phyloP scores from a whole-genome alignment of 2,329 filamentous ascomycete genomes.

The Pyricularia sp. region DNA sequence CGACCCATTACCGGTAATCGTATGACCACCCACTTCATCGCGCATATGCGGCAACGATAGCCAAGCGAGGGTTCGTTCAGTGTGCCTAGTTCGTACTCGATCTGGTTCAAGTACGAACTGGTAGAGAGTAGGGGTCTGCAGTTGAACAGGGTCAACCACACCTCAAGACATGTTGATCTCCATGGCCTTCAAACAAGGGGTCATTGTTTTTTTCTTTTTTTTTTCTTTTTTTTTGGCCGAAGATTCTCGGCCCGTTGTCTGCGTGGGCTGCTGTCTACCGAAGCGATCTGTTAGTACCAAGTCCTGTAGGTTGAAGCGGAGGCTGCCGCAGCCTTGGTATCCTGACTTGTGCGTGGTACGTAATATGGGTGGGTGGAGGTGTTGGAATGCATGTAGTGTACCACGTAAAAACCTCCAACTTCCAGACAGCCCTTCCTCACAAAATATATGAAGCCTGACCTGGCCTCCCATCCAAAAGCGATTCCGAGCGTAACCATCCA shows the following conservation, averaged over 20 bases:
- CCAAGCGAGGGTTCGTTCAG: background rate
- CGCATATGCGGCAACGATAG: background rate
- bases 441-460: background rate
- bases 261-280: background rate
- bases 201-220: background rate
- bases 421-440: background rate
- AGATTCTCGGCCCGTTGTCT: background rate
- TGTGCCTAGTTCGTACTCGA: background rate
- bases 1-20: background rate
- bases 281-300: background rate
- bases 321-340: background rate
- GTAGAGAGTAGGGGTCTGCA: too few species aligned
- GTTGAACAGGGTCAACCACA: too few species aligned
- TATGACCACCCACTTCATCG: background rate
- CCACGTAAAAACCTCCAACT: background rate
- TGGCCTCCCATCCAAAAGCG: background rate
- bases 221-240: background rate
- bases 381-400: background rate
- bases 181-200: background rate
- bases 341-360: background rate
- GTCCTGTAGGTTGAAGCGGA: background rate
- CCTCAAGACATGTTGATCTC: too few species aligned
- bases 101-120: too few species aligned
- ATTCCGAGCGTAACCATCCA: background rate
- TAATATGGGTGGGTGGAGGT: background rate